Evolutionary conservation across 306 rosid genomes (phyloP), one percentile per base, ranked within the genome.

Genomic region (Elaeagnus macrophylla): DNA sequence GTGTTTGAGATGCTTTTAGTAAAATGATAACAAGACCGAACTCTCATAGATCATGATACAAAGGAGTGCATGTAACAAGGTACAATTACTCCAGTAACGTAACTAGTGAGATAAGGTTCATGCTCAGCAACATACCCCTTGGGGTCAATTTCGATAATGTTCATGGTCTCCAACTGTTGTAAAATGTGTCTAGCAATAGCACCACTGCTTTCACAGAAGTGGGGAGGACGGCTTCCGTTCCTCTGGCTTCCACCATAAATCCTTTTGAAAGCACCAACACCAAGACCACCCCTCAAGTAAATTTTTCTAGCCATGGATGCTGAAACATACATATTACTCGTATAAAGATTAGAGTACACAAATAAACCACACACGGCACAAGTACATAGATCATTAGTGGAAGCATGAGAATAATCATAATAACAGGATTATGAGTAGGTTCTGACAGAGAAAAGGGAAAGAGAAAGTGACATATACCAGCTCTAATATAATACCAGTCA

Each of bases 271-370:
- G 81, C 81, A 47, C 85, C 85, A 20, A 79, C 85, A 15, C 85
- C 85, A 9, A 79, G 78, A 13, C 85, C 85, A 7, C 85, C 85
- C 75, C 85, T 72, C 74, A 79, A 55, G 72, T 79, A 79, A 49
- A 79, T 72, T 64, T 79, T 79, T 72, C 85, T 72, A n/a, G 85
- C 85, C 73, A 79, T 75, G 71, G 79, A 72, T 25, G 85, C 85
- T 79, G 66, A 38, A 50, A 5, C 35, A 61, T 5, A 65, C 2
- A 25, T 25, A 25, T 25, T 25, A 25, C 32, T 25, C 32, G 4
- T 25, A 25, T 25, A 25, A 25, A 25, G 2, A 25, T 25, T 25
- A 25, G 32, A 25, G 32, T 25, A 25, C 4, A 25, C 32, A 25
- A 25, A 25, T 25, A 25, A 25, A 25, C 32, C 32, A 25, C 32